phyloP scores from a whole-genome alignment of 129 eudicot species.

The Pulicaria dysenterica region DNA sequence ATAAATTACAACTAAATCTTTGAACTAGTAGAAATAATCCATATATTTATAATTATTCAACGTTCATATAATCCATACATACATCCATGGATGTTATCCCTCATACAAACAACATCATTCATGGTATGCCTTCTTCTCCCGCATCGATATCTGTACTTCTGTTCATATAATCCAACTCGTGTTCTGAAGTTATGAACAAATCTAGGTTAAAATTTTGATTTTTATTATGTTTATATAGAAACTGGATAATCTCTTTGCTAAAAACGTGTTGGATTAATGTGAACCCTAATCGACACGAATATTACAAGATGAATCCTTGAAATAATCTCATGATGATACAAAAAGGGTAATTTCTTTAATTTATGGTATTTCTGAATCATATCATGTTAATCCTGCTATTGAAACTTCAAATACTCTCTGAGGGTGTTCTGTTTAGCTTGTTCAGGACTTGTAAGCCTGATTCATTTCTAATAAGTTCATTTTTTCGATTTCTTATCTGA shows the following conservation, averaged over 20 bases:
- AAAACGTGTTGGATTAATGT: not conserved
- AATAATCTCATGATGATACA: too few species aligned
- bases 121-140: slow-evolving; percentile 23
- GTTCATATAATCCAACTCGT: not conserved
- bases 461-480: too few species aligned
- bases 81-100: not conserved
- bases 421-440: too few species aligned
- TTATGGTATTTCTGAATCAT: not conserved
- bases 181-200: slow-evolving; percentile 5
- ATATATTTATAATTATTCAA: not conserved
- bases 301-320: not conserved
- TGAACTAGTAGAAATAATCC: too few species aligned
- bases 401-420: too few species aligned
- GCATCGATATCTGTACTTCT: slow-evolving; percentile 11
- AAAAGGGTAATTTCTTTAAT: not conserved
- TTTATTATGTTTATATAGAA: not conserved
- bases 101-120: not conserved
- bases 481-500: too few species aligned
- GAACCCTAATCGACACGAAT: not conserved
- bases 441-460: too few species aligned
- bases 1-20: too few species aligned
- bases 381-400: too few species aligned
- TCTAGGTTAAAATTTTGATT: slow-evolving; percentile 8
- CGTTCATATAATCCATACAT: too few species aligned
- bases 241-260: not conserved